Base-by-base conservation (phyloP, 441 rosid species). In the Populus trichocarpa region DNA sequence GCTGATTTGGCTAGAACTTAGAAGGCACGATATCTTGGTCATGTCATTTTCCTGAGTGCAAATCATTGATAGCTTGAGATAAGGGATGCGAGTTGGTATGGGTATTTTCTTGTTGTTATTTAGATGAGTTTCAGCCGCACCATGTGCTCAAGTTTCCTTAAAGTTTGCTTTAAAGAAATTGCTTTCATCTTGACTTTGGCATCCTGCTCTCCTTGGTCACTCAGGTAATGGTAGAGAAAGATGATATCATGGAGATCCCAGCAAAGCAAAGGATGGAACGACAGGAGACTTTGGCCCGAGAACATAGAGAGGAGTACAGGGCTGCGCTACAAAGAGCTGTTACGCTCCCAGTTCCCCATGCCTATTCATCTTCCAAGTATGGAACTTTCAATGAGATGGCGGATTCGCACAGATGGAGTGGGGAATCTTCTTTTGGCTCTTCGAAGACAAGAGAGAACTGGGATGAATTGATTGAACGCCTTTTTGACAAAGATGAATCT, bases 241-340 rank as follows among this genome's bases (percentile, higher is more conserved):
- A 93, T 76, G 74, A 72, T 18, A 82, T 67, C 25, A 90, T 86
- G 95, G 95, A 86, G 85, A 89, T 88, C 66, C 98, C 98, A 0
- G 88, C 81, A 57, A 86, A 89, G 83, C 99, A 94, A 81, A 88
- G 82, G 80, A 96, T 93, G 97, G 98, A 96, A 86, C 85, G 96
- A 70, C 98, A 93, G 83, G 85, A 94, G 81, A 88, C 93, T 12
- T 42, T 92, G 77, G 95, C 84, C 1, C 84, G 88, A 81, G 98
- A 96, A 53, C 97, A 92, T 77, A 83, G 46, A 0, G 79, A 90
- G 76, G 98, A 96, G 87, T 84, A 96, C 84, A 87, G 79, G 86
- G 98, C 96, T 18, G 99, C 98, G 0, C 77, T 93, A 64, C 87
- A 91, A 75, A 89, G 97, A 77, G 98, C 98, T 30, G 99, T 88